Conservation (phyloP, 805 yeast genomes). For the Nakazawaea holstii region DNA sequence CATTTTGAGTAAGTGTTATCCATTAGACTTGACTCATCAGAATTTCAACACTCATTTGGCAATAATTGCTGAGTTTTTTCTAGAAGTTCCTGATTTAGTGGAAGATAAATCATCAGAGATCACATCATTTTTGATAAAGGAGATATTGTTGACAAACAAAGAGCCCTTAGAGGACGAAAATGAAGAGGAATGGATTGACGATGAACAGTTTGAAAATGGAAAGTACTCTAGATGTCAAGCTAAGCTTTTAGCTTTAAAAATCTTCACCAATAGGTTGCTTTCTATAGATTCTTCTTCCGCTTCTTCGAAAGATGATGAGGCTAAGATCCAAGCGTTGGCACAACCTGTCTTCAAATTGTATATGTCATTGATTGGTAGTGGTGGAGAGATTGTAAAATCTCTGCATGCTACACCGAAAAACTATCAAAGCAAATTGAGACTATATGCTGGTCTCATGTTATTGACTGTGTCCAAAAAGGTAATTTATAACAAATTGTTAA, state of each 20-base stretch:
- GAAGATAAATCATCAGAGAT: constrained; percentile 53
- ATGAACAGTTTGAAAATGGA: constrained; percentile 30
- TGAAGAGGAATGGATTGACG: constrained; percentile 41
- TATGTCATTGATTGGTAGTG: constrained; percentile 60
- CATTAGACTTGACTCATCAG: constrained; percentile 34
- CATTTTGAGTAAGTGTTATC: constrained; percentile 41
- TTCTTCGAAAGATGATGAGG: constrained; percentile 20
- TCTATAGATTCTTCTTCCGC: neutral
- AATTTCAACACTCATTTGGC: constrained; percentile 53
- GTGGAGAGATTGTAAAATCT: constrained; percentile 66
- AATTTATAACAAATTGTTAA: constrained; percentile 44
- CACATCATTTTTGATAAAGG: constrained; percentile 54
- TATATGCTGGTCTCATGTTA: constrained; percentile 61
- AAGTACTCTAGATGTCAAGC: constrained; percentile 30
- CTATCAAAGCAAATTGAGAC: constrained; percentile 56
- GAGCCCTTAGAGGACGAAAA: constrained; percentile 20
- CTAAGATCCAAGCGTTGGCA: constrained; percentile 37
- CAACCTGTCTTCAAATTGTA: constrained; percentile 65
- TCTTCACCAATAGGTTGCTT: constrained; percentile 15
- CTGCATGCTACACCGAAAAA: constrained; percentile 56
- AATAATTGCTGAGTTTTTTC: constrained; percentile 53
- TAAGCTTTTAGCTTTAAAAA: constrained; percentile 32
- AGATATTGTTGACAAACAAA: constrained; percentile 52
- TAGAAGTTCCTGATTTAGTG: constrained; percentile 39
- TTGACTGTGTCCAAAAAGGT: constrained; percentile 59